Evolutionary conservation across 1,284 basidiomycete genomes (phyloP).

Genomic region (Hemileia vastatrix): DNA sequence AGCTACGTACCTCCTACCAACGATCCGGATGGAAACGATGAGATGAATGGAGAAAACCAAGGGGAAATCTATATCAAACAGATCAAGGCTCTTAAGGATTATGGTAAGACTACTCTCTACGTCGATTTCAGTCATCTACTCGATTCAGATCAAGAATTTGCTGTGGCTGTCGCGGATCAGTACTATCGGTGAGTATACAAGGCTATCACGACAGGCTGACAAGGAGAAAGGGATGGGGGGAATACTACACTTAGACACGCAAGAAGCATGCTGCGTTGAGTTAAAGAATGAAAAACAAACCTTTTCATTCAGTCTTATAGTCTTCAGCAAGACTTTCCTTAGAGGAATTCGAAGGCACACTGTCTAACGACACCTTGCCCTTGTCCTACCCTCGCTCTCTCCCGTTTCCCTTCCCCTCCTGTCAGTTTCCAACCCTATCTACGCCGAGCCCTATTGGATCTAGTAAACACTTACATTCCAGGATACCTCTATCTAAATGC

Average conservation of each 20-base stretch:
- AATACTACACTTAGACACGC: neutral
- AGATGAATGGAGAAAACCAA: constrained; percentile 19
- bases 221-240: neutral
- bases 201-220: neutral
- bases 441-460: constrained; percentile 38
- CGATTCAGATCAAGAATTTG: constrained; percentile 38
- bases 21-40: constrained; percentile 28
- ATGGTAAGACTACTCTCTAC: constrained; percentile 39
- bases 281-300: too few species aligned
- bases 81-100: constrained; percentile 37
- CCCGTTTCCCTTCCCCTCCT: neutral
- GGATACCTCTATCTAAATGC: constrained; percentile 42
- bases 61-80: constrained; percentile 38
- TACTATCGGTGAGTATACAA: constrained; percentile 38
- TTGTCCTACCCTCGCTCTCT: too few species aligned
- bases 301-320: too few species aligned
- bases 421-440: constrained; percentile 39
- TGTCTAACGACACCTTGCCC: neutral
- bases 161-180: constrained; percentile 40
- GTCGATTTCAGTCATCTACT: constrained; percentile 42
- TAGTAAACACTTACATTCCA: constrained; percentile 38
- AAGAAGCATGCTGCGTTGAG: too few species aligned
- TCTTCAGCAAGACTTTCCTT: too few species aligned
- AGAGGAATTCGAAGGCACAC: too few species aligned
- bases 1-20: constrained; percentile 32